Evolutionary conservation across 176 grass and related monocot species (phyloP), one percentile per base, ranked within the genome.

Genomic region (Areca catechu): DNA sequence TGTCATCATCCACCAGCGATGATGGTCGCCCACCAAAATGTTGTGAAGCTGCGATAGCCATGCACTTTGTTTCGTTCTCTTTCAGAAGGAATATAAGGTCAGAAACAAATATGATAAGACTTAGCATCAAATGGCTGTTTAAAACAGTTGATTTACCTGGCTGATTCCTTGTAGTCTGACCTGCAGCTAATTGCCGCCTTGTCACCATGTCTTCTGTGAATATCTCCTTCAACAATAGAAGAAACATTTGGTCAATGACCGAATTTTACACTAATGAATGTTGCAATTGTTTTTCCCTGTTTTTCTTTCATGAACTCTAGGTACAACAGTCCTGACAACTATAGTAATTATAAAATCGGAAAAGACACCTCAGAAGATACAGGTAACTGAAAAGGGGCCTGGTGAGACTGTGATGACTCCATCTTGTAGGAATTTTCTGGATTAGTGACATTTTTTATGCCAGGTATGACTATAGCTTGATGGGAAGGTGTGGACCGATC

Each of bases 321-420:
- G 34, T 43, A 14, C 34, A 43, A 43, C 34, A 14, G 6, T 43
- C 9, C 34, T 1, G 34, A 43, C 7, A 2, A 12, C 34, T 3
- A 14, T 12, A 50, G 1, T 48, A n/a, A 57, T 53, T 49, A 57
- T 1, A 55, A 5, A 28, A 56, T 21, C 16, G 10, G 47, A 1
- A 72, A 61, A 6, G 27, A 53, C 54, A 68, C 86, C 86, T 90
- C 80, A 50, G 74, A 67, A 22, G 83, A 84, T 70, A 79, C 77
- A 19, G 86, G 80, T 57, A 96, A 60, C 56, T 75, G 80, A 74
- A 96, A 96, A 37, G 77, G 56, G 55, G 49, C 73, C 60, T 77
- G 56, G 7, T 89, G 77, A 22, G 80, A 67, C 28, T 76, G 80
- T 19, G 83, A 84, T 15, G 77, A 23, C 50, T 82, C 75, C 48